These are phyloP conservation scores for Saposhnikovia divaricata DNA, from an alignment of 129 eudicot species.

Conservation along the genomic window DNA sequence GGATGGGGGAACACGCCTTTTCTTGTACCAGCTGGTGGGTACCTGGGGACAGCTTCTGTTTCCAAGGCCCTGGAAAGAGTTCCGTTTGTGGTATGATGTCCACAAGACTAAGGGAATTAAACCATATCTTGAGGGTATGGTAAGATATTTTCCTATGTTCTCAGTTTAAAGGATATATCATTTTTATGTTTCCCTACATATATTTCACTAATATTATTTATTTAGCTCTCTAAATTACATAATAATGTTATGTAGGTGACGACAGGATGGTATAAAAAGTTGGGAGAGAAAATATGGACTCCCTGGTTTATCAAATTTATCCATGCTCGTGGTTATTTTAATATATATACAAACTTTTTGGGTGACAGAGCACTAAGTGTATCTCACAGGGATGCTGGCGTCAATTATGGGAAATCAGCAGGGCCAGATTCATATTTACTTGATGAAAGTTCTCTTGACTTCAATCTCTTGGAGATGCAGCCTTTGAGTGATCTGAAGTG, in stretches of 20 bases:
- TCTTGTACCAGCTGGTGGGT: conserved; percentile 90
- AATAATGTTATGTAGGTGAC: conserved; percentile 47
- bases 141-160: conserved; percentile 16
- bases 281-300: conserved; percentile 94
- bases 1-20: conserved; percentile 55
- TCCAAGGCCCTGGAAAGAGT: conserved; percentile 96
- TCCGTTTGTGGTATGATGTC: conserved; percentile 83
- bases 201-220: neutral
- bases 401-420: conserved; percentile 85
- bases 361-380: conserved; percentile 78
- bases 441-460: conserved; percentile 36
- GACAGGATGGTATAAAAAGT: conserved; percentile 83
- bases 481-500: conserved; percentile 70
- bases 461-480: conserved; percentile 32
- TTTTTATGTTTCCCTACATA: neutral
- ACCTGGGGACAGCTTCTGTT: conserved; percentile 99
- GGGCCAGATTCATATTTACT: conserved; percentile 85
- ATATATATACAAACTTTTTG: conserved; percentile 66
- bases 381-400: conserved; percentile 90
- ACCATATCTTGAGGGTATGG: conserved; percentile 95
- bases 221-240: neutral
- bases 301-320: conserved; percentile 94
- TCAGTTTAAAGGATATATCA: too few species aligned
- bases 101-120: conserved; percentile 74
- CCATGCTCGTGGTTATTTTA: conserved; percentile 71